Percentiles rank a stretch among this genome's conserved stretches.
Conservation (phyloP, 2,329 filamentous ascomycete species). For the Cadophora gregata region DNA sequence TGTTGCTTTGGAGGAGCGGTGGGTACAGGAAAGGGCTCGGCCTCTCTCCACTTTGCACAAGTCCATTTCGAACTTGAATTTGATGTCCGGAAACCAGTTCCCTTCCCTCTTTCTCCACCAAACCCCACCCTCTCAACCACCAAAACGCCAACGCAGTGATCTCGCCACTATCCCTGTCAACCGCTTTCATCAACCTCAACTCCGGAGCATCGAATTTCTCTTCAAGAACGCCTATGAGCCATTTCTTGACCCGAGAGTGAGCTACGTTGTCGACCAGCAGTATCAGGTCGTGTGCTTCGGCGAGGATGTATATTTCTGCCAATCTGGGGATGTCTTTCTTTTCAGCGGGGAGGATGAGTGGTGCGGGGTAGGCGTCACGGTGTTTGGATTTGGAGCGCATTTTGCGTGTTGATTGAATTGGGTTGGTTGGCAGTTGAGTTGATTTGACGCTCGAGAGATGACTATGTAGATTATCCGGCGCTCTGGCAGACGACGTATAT, state of each 20-base stretch:
- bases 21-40: background rate
- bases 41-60: background rate
- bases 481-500: background rate
- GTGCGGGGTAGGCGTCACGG: background rate
- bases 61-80: background rate
- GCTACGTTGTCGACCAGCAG: background rate
- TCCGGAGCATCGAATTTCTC: background rate
- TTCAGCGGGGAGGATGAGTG: background rate
- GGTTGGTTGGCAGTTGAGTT: background rate
- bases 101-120: background rate
- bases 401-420: background rate
- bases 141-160: background rate
- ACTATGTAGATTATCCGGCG: background rate
- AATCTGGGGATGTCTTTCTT: background rate
- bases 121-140: slow-evolving; percentile 1
- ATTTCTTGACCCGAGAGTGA: background rate
- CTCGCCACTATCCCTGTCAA: background rate
- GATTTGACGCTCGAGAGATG: background rate
- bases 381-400: slow-evolving; percentile 1
- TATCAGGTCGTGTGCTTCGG: background rate
- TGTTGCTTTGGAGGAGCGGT: background rate
- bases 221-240: background rate
- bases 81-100: background rate
- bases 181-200: slow-evolving; percentile 3
- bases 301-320: background rate